Base-by-base conservation (phyloP, 2,329 filamentous ascomycete genomes). In the Alternaria dauci region DNA sequence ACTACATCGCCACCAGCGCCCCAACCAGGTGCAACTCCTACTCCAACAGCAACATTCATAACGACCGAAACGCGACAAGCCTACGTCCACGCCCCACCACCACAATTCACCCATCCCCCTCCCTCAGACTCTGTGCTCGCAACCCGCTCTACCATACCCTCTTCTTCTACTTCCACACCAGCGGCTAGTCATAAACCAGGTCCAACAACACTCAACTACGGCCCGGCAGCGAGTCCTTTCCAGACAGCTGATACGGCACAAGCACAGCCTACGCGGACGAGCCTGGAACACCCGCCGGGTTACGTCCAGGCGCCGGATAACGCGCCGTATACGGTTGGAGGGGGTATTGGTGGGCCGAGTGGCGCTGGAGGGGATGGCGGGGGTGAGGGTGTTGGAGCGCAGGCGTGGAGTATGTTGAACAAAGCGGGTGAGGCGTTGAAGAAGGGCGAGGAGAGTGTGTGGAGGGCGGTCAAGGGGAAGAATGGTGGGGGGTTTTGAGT, bases 271-370 rank as follows among this genome's bases (percentile, higher is more conserved):
- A 61, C 66, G 23, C 55, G 62, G 20, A 47, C 55, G 41, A 74
- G 67, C 62, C 63, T 80, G 38, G 77, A 80, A 59, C 80, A 83
- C 62, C 83, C 83, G 23, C 79, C 82, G 0, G 81, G 82, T 12
- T 85, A 85, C 68, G 70, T 78, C 55, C 83, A 85, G 63, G 80
- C 82, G 59, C 72, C 68, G 30, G 78, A 65, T 75, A 81, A 78
- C 54, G 67, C 71, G 20, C 71, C 71, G 23, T 76, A 75, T 55
- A 81, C 80, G 18, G 73, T 76, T 32, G 81, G 82, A 62, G 80
- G 73, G 76, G 63, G 76, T 63, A 67, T 68, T 76, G 64, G 74
- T 71, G 59, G 63, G 64, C 41, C 68, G 65, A 62, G 61, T 32
- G 71, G 73, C 38, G 67, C 41, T 44, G 65, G 58, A 43, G 65